Evolutionary conservation across 495 filamentous ascomycete species (phyloP), one percentile per base, ranked within the genome.

Genomic region (Tuber borchii): DNA sequence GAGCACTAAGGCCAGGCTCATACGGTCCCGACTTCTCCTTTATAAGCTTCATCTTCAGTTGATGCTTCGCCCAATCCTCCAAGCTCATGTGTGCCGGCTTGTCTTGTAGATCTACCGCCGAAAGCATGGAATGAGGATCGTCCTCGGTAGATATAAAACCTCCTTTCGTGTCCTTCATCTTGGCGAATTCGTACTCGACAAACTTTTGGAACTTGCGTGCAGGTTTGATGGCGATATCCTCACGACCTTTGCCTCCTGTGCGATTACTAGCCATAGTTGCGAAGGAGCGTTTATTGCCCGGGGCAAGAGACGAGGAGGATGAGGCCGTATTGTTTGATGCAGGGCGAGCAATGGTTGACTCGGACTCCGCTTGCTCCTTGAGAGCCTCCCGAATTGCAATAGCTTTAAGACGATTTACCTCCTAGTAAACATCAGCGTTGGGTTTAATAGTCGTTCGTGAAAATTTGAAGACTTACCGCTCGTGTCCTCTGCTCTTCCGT

Each of bases 101-200:
- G 82, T 92, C 88, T 34, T 90, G 89, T 5, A 82, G 85, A 75
- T 84, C 85, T 9, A 82, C 71, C 68, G 65, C 65, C 71, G 70
- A 48, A 46, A 83, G 82, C 4, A 69, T 70, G 2, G 77, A 80
- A 71, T 83, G 79, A 26, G 95, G 95, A 83, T 99, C 95, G 82
- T 99, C 95, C 76, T 94, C 91, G 0, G 87, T 86, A 39, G 90
- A 91, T 76, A 99, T 83, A 83, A 99, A 99, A 0, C 95, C 95
- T 65, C 95, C 95, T 80, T 97, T 97, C 10, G 95, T 97, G 83
- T 99, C 95, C 20, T 91, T 95, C 93, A 99, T 99, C 85, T 93
- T 93, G 78, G 91, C 93, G 79, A 99, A 94, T 85, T 99, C 96
- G 84, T 97, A 97, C 75, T 99, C 95, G 79, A 99, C 93, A 84